phyloP scores from a whole-genome alignment of 139 green algal species.

The Trebouxia sp. region DNA sequence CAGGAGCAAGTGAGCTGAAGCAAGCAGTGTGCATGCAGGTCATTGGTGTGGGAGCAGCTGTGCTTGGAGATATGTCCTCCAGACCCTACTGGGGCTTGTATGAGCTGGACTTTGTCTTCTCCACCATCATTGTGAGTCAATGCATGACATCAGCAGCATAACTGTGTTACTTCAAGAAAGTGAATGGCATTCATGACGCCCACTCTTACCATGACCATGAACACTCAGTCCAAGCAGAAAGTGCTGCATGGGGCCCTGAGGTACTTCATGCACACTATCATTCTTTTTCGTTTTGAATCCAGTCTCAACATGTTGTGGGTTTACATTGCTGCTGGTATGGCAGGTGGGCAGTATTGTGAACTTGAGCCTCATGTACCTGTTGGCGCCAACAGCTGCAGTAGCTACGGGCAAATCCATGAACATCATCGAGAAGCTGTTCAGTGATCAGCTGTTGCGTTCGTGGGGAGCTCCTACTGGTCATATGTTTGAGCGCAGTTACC shows the following conservation, averaged over 20 bases:
- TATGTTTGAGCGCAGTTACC: conserved; percentile 90
- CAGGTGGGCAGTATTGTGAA: conserved; percentile 94
- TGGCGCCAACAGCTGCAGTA: conserved; percentile 75
- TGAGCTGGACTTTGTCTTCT: conserved; percentile 98
- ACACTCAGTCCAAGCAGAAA: too few relatives aligned
- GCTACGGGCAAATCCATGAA: conserved; percentile 41
- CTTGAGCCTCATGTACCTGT: conserved; percentile 93
- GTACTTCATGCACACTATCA: not conserved
- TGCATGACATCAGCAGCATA: not conserved
- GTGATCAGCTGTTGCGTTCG: conserved; percentile 64
- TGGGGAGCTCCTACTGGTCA: conserved; percentile 83
- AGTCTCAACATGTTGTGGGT: too few relatives aligned
- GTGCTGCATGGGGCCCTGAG: too few relatives aligned
- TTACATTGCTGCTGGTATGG: too few relatives aligned
- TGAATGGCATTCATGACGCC: too few relatives aligned
- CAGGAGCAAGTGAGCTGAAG: not conserved
- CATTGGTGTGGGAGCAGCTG: conserved; percentile 89
- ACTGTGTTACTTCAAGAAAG: too few relatives aligned
- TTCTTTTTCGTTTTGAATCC: too few relatives aligned
- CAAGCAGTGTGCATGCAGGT: conserved; percentile 55
- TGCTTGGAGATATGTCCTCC: conserved; percentile 92
- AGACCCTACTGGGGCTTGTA: conserved; percentile 94
- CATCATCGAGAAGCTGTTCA: conserved; percentile 66
- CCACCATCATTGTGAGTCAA: conserved; percentile 63
- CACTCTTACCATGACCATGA: too few relatives aligned